These are phyloP conservation scores for Glycine soja DNA, from an alignment of 306 rosid genomes.

Conservation along the genomic window DNA sequence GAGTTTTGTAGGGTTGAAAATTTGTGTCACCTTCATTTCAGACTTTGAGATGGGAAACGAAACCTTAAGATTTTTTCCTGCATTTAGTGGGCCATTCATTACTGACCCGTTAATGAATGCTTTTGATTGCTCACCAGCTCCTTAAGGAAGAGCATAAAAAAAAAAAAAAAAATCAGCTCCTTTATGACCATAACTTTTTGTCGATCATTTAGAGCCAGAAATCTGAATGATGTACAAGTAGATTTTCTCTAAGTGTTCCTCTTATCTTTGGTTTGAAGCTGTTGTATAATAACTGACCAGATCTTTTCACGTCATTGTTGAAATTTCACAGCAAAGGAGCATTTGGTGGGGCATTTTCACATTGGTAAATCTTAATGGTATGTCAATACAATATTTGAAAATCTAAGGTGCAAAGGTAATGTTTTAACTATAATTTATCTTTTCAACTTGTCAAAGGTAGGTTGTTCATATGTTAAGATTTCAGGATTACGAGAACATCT, in stretches of 20 bases:
- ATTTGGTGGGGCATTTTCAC: background rate
- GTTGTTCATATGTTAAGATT: no score
- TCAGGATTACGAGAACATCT: no score
- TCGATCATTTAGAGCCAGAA: background rate
- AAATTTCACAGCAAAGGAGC: background rate
- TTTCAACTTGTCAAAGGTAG: background rate
- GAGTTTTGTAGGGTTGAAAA: no score
- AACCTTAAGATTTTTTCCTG: background rate
- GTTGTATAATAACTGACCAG: no score
- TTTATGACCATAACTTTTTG: constrained; percentile 21
- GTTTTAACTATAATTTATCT: background rate
- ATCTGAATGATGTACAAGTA: background rate
- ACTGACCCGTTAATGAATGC: no score
- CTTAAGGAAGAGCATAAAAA: no score
- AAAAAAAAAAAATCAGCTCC: no score
- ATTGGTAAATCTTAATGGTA: no score
- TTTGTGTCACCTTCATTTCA: background rate
- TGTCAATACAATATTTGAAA: background rate
- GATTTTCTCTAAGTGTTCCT: no score
- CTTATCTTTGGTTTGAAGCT: background rate
- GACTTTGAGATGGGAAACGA: background rate
- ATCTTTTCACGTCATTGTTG: background rate
- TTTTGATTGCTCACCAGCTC: no score
- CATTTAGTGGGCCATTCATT: no score
- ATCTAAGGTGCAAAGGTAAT: background rate